Conservation (phyloP, 441 rosid genomes). For the Eugenia klotzschiana region DNA sequence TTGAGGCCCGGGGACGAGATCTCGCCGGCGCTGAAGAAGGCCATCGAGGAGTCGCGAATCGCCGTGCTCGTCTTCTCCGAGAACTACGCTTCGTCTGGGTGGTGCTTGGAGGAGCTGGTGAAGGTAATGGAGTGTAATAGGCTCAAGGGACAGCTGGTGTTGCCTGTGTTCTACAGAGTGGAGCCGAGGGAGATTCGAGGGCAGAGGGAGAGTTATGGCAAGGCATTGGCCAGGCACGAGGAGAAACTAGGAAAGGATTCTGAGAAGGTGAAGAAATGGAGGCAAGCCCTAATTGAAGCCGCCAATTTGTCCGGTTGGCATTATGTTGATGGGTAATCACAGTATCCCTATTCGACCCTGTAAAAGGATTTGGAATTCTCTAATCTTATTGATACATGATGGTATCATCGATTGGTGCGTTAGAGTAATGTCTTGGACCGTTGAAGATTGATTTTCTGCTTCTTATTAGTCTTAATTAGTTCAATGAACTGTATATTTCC, state of each 20-base stretch:
- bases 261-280: neutral
- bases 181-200: neutral
- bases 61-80: neutral
- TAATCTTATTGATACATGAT: neutral
- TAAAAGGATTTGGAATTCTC: neutral
- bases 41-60: neutral
- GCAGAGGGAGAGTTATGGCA: neutral
- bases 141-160: neutral
- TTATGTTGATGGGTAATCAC: neutral
- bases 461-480: neutral
- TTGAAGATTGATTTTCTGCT: too few species aligned
- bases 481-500: neutral
- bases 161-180: neutral
- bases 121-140: neutral
- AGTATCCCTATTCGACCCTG: neutral
- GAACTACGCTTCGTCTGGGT: neutral
- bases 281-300: neutral
- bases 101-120: neutral
- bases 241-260: neutral
- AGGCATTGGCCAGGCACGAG: neutral
- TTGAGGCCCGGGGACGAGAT: neutral
- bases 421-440: neutral
- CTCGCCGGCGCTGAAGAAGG: neutral
- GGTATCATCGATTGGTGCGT: neutral
- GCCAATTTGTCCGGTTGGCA: neutral